phyloP scores from a whole-genome alignment of 176 grass and related monocot species.

The Bolboschoenus planiculmis region DNA sequence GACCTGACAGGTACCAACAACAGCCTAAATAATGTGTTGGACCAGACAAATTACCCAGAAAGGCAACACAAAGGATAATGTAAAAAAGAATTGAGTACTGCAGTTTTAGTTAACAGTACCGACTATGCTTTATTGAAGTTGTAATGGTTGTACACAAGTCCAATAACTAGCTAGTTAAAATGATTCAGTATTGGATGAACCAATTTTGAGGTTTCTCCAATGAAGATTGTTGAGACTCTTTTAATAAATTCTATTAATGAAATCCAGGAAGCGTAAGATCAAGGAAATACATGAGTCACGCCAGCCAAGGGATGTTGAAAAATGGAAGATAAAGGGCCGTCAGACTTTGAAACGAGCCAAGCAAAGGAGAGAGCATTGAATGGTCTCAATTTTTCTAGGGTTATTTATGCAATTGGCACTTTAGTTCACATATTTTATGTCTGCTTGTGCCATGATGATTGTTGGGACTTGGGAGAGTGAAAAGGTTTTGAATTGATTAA shows the following conservation, averaged over 20 bases:
- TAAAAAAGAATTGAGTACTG: background rate
- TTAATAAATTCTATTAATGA: background rate
- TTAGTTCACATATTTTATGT: background rate
- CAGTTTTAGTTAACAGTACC: background rate
- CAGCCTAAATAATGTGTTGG: background rate
- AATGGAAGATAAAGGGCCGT: conserved; percentile 75
- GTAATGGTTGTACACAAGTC: background rate
- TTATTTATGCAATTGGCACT: conserved; percentile 22
- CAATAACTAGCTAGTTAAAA: background rate
- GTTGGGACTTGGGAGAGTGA: background rate
- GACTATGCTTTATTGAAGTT: background rate
- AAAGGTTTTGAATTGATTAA: background rate
- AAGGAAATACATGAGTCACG: conserved; percentile 54
- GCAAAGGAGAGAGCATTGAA: conserved; percentile 34
- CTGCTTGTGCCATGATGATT: background rate
- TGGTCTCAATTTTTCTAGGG: background rate
- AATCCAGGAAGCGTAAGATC: conserved; percentile 78
- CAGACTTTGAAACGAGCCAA: conserved; percentile 67
- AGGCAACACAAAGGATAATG: background rate
- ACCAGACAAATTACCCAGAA: background rate
- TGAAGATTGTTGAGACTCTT: background rate
- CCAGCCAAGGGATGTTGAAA: conserved; percentile 44
- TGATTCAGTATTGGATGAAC: background rate
- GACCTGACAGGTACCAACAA: background rate
- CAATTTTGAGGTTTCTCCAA: background rate